A percentile compares a stretch with the other conserved stretches of the same genome.
phyloP scores from a whole-genome alignment of 2,329 filamentous ascomycete species.

The Stagonosporopsis tanaceti region DNA sequence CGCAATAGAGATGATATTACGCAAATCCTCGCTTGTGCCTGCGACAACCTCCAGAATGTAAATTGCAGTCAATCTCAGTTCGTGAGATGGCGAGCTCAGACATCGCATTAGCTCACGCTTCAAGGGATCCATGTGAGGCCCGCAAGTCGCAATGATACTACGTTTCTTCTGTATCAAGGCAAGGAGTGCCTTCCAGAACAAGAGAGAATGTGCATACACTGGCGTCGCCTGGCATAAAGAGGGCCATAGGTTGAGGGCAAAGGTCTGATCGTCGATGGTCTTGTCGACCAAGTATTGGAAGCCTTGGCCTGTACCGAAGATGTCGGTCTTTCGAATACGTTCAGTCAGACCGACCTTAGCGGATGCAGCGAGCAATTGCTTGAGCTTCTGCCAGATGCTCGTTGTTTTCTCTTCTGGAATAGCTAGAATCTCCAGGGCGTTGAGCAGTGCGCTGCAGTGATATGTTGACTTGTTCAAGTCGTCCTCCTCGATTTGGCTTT shows the following conservation, averaged over 20 bases:
- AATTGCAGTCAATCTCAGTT: constrained; percentile 76
- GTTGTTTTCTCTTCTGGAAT: constrained; percentile 31
- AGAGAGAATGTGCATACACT: constrained; percentile 65
- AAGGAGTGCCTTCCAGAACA: constrained; percentile 50
- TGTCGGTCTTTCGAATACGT: constrained; percentile 21
- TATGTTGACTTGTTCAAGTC: constrained; percentile 26
- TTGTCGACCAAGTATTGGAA: constrained; percentile 74
- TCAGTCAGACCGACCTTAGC: constrained; percentile 14
- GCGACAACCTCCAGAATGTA: constrained; percentile 71
- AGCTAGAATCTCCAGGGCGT: constrained; percentile 32
- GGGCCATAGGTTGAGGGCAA: constrained; percentile 63
- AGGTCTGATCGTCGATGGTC: constrained; percentile 61
- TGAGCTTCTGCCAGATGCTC: constrained; percentile 33
- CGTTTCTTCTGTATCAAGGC: constrained; percentile 71
- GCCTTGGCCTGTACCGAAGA: constrained; percentile 77
- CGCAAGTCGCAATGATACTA: constrained; percentile 59
- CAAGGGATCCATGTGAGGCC: constrained; percentile 67
- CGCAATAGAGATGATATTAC: constrained; percentile 68
- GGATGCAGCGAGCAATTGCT: constrained; percentile 29
- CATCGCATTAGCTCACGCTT: constrained; percentile 73
- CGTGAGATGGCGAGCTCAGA: constrained; percentile 76
- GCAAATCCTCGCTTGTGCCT: constrained; percentile 57
- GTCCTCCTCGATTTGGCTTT: constrained; percentile 3
- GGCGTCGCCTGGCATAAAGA: constrained; percentile 71
- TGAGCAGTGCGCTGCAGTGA: constrained; percentile 43